phyloP scores from a whole-genome alignment of 495 filamentous ascomycete species.

The Lentithecium fluviatile region DNA sequence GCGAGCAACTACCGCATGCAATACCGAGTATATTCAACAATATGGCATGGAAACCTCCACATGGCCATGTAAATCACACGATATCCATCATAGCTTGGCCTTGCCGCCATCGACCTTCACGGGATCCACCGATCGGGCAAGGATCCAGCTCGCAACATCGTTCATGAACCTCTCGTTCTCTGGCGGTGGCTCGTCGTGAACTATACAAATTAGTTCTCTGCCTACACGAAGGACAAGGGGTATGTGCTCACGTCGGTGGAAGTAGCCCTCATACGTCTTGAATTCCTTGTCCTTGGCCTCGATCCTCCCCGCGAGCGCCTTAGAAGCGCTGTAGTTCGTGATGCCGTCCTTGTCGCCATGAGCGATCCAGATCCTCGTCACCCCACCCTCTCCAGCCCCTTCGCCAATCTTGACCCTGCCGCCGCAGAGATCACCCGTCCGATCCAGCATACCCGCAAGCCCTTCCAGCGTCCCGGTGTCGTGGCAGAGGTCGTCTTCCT shows the following conservation, averaged over 20 bases:
- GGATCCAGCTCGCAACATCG: slow-evolving; percentile 75
- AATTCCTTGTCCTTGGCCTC: slow-evolving; percentile 65
- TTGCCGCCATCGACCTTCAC: slow-evolving; percentile 24
- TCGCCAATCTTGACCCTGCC: slow-evolving; percentile 47
- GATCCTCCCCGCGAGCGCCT: slow-evolving; percentile 58
- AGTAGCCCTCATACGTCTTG: slow-evolving; percentile 72
- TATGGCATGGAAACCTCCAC: no score
- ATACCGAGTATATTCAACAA: no score
- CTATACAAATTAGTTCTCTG: slow-evolving; percentile 26
- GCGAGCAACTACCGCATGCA: no score
- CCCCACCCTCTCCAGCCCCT: slow-evolving; percentile 39
- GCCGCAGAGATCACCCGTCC: slow-evolving; percentile 52
- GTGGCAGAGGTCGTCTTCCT: slow-evolving; percentile 67
- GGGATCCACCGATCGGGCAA: slow-evolving; percentile 46
- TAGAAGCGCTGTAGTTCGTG: slow-evolving; percentile 60
- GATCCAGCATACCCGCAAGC: slow-evolving; percentile 70
- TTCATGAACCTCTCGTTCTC: slow-evolving; percentile 60
- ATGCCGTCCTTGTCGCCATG: slow-evolving; percentile 70
- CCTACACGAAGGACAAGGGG: background rate
- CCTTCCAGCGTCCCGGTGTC: slow-evolving; percentile 77
- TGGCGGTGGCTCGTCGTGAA: slow-evolving; percentile 69
- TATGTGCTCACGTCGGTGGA: slow-evolving; percentile 59
- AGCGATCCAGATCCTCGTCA: slow-evolving; percentile 56
- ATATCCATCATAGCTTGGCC: slow-evolving; percentile 27
- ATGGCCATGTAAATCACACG: background rate